These are phyloP conservation scores for Eucalyptus albens DNA, from an alignment of 345 rosid species.

Conservation along the genomic window DNA sequence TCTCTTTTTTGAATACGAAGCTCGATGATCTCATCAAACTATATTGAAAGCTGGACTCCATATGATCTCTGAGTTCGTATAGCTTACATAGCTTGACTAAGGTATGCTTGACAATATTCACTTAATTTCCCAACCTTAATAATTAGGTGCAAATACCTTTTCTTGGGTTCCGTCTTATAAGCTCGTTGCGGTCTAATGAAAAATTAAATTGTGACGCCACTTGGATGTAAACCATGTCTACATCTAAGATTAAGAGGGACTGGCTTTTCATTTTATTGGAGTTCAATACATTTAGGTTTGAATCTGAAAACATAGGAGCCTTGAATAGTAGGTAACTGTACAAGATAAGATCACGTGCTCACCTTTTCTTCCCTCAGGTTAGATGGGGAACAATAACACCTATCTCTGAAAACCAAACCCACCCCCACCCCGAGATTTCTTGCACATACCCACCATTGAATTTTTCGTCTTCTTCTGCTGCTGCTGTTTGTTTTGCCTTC, in stretches of 20 bases:
- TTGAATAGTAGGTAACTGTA: conserved; percentile 2
- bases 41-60: background rate
- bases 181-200: background rate
- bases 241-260: too few species aligned
- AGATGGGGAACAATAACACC: background rate
- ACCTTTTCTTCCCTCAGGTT: background rate
- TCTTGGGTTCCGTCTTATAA: background rate
- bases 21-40: background rate
- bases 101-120: background rate
- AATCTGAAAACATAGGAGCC: background rate
- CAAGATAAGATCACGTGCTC: conserved; percentile 13
- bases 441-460: too few species aligned
- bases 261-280: too few species aligned
- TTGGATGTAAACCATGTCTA: background rate
- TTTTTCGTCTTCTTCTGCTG: too few species aligned
- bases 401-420: too few species aligned
- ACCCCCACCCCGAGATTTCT: too few species aligned
- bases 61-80: background rate
- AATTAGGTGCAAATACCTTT: background rate
- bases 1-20: background rate
- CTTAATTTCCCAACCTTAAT: background rate
- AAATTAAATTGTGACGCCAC: too few species aligned
- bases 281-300: too few species aligned
- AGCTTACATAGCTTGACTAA: background rate
- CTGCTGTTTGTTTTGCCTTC: too few species aligned